Evolutionary conservation across 129 eudicot species (phyloP).

Genomic region (Smallanthus sonchifolius): DNA sequence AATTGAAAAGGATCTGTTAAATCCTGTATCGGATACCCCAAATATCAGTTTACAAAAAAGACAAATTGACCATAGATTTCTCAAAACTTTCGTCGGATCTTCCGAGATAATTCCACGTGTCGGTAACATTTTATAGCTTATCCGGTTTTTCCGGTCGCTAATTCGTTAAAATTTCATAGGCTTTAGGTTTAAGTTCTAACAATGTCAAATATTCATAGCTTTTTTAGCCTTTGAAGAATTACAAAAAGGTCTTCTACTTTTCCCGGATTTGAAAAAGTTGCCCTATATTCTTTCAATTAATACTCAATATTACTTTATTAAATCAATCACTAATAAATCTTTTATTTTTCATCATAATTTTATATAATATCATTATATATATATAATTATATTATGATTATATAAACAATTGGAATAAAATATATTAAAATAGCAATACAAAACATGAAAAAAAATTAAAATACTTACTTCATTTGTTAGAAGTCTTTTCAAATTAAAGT

Average conservation of each 20-base stretch:
- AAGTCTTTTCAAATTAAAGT: too few species aligned
- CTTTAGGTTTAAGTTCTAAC: neutral
- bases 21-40: conserved; percentile 17
- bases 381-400: too few species aligned
- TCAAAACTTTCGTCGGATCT: conserved; percentile 46
- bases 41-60: conserved; percentile 27
- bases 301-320: neutral
- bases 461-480: too few species aligned
- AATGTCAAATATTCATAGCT: conserved; percentile 12
- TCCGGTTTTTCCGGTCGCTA: conserved; percentile 38
- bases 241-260: conserved; percentile 5
- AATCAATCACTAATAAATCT: neutral
- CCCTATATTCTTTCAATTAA: neutral
- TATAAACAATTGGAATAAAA: too few species aligned
- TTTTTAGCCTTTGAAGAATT: neutral
- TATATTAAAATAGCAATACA: too few species aligned
- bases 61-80: conserved; percentile 47
- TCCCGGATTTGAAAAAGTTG: conserved; percentile 4
- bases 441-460: too few species aligned
- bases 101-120: conserved; percentile 55
- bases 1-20: conserved; percentile 10
- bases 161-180: neutral
- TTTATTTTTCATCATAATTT: neutral
- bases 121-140: conserved; percentile 31
- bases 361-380: too few species aligned